Evolutionary conservation across 2,329 filamentous ascomycete species (phyloP), one percentile per base, ranked within the genome.

Genomic region (Pseudogymnoascus sp.): DNA sequence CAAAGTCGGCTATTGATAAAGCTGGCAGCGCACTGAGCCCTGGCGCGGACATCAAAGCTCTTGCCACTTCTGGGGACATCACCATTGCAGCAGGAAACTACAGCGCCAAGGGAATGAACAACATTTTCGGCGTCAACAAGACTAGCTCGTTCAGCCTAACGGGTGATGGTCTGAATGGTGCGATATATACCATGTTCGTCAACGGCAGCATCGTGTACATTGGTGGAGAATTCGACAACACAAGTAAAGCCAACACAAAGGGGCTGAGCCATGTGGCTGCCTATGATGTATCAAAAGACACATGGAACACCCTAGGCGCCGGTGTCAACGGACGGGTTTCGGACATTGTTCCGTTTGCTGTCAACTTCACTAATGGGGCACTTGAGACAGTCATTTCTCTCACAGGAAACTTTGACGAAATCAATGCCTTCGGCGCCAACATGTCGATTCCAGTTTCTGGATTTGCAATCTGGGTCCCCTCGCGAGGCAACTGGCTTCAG

Each of bases 381-480:
- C 83, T 86, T 0, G 91, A 96, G 73, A 83, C 84, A 11, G 90
- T 89, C 21, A 83, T 98, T 67, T 86, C 89, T 1, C 80, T 99
- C 65, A 93, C 87, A 60, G 95, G 95, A 5, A 81, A 85, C 65
- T 99, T 99, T 75, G 82, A 84, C 14, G 79, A 86, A 63, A 85
- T 96, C 66, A 82, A 88, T 28, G 83, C 82, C 0, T 93, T 92
- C 69, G 85, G 79, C 37, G 80, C 80, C 67, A 87, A 87, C 68
- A 75, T 81, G 6, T 83, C 85, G 8, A 81, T 87, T 28, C 71
- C 82, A 7, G 89, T 87, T 0, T 77, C 85, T 61, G 92, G 93
- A 1, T 92, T 99, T 71, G 93, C 92, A 13, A 81, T 98, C 39
- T 99, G 95, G 95, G 88, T 98, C 6, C 90, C 90, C 2, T 96